Percentiles rank a stretch among this genome's conserved stretches.
Conservation (phyloP, 2,329 filamentous ascomycete genomes). For the Stemphylium beticola region DNA sequence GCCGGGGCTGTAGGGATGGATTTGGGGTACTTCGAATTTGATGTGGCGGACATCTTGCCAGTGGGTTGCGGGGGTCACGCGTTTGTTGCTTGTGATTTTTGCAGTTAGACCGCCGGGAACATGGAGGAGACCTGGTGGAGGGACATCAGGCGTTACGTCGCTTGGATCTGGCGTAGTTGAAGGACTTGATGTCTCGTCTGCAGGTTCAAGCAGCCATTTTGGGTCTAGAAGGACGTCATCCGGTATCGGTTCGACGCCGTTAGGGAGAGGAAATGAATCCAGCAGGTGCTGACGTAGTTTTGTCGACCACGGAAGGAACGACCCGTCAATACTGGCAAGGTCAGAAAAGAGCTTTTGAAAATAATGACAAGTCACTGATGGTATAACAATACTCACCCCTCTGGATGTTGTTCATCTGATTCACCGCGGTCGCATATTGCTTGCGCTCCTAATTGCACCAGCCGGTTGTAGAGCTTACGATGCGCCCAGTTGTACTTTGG, state of each 20-base stretch:
- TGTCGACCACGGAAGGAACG: conserved; percentile 78
- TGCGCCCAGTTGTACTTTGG: conserved; percentile 95
- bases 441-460: conserved; percentile 81
- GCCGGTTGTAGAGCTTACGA: conserved; percentile 82
- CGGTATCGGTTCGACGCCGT: conserved; percentile 72
- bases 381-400: conserved; percentile 71
- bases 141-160: conserved; percentile 22
- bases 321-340: conserved; percentile 72
- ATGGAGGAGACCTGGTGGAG: conserved; percentile 59
- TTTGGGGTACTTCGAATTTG: conserved; percentile 59
- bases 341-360: conserved; percentile 4
- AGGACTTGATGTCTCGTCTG: conserved; percentile 18
- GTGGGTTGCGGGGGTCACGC: conserved; percentile 77
- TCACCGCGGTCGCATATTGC: conserved; percentile 81
- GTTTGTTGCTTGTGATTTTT: conserved; percentile 67
- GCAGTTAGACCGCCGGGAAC: conserved; percentile 65
- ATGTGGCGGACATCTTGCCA: conserved; percentile 94
- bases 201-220: conserved; percentile 67
- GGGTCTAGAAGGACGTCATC: conserved; percentile 76
- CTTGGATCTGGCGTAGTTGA: conserved; percentile 5
- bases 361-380: neutral
- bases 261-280: conserved; percentile 70
- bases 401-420: conserved; percentile 90
- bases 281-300: conserved; percentile 71
- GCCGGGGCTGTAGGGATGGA: conserved; percentile 68